Evolutionary conservation across 2,329 filamentous ascomycete species (phyloP).

Genomic region (Colletotrichum camelliae): DNA sequence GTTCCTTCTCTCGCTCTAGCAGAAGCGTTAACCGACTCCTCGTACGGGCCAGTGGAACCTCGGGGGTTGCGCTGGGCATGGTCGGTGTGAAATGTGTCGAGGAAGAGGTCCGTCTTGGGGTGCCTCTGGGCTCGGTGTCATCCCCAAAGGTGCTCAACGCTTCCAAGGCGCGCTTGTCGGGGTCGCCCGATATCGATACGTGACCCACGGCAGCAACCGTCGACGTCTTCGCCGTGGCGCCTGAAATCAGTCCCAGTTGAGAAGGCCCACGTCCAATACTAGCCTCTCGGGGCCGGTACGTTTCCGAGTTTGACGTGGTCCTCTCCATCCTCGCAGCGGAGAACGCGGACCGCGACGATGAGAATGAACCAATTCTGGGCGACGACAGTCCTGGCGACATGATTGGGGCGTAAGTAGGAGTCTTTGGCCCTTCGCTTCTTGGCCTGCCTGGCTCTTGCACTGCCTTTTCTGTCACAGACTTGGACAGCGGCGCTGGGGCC

Average conservation of each 20-base stretch:
- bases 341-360: slow-evolving; percentile 11
- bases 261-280: slow-evolving; percentile 31
- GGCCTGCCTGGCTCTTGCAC: not conserved
- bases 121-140: not conserved
- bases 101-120: slow-evolving; percentile 25
- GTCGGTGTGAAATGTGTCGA: slow-evolving; percentile 54
- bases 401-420: not conserved
- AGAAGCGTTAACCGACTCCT: slow-evolving; percentile 65
- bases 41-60: slow-evolving; percentile 59
- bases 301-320: slow-evolving; percentile 8
- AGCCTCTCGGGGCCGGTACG: slow-evolving; percentile 14
- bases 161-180: slow-evolving; percentile 27
- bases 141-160: slow-evolving; percentile 16
- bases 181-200: slow-evolving; percentile 14
- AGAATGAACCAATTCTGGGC: slow-evolving; percentile 12
- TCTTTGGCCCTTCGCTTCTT: not conserved
- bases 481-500: slow-evolving; percentile 5
- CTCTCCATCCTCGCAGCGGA: slow-evolving; percentile 15
- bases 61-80: slow-evolving; percentile 48
- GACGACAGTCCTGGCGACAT: slow-evolving; percentile 1
- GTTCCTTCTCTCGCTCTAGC: slow-evolving; percentile 56
- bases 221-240: slow-evolving; percentile 12
- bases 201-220: slow-evolving; percentile 19
- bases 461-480: not conserved
- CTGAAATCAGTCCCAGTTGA: slow-evolving; percentile 33